Conservation (phyloP, 257 asterid species). For the Solanum etuberosum region DNA sequence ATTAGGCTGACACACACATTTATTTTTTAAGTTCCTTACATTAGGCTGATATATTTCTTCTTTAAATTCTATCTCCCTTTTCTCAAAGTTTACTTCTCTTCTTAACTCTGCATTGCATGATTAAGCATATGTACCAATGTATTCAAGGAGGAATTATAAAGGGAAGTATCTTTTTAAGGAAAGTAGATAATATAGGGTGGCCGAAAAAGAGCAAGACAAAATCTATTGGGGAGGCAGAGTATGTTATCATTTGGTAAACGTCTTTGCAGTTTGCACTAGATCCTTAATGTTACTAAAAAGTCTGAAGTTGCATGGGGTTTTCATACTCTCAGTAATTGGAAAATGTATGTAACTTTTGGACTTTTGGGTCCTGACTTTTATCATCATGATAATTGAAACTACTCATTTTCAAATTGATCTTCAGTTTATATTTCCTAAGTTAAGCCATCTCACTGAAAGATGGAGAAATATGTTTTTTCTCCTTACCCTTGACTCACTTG, state of each 20-base stretch:
- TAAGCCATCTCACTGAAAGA: neutral
- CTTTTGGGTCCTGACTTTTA: neutral
- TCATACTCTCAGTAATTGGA: neutral
- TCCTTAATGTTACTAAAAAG: neutral
- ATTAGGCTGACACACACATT: neutral
- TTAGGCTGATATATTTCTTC: neutral
- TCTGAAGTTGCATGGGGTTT: neutral
- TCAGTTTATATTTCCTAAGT: neutral
- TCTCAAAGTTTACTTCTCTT: neutral
- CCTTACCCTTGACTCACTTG: neutral
- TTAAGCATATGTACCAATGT: neutral
- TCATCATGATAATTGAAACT: neutral
- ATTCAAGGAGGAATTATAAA: neutral
- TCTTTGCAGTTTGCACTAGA: neutral
- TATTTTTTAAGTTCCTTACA: neutral
- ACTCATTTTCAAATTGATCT: neutral
- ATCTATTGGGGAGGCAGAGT: neutral
- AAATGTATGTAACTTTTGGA: neutral
- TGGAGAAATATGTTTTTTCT: neutral
- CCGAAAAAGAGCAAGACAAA: neutral
- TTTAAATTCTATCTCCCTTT: neutral
- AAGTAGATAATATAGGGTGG: neutral
- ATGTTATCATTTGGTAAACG: neutral
- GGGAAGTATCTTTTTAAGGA: neutral
- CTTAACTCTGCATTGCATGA: neutral